phyloP scores from a whole-genome alignment of 75 land plant genomes.

The Selaginella moellendorffii region DNA sequence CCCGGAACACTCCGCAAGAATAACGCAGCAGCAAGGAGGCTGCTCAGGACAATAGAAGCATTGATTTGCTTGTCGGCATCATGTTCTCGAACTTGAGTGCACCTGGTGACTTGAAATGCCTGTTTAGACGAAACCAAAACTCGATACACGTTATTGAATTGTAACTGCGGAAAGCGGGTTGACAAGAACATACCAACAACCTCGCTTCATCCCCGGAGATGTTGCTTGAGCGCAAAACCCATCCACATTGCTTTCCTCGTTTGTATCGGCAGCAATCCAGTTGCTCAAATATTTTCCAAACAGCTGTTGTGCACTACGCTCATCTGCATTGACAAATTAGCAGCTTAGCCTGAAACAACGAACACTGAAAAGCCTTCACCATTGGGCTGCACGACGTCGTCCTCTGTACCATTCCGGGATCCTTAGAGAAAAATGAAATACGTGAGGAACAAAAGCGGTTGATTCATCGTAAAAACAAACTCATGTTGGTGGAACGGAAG shows the following conservation, averaged over 20 bases:
- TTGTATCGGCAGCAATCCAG: slow-evolving; percentile 28
- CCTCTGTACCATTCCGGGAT: no score
- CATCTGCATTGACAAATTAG: not conserved
- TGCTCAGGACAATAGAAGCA: no score
- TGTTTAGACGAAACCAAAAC: no score
- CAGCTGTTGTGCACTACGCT: slow-evolving; percentile 12
- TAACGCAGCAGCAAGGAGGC: no score
- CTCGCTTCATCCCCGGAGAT: slow-evolving; percentile 28
- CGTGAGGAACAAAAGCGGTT: not conserved
- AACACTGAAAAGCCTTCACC: slow-evolving; percentile 8
- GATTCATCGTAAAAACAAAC: not conserved
- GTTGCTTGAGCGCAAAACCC: slow-evolving; percentile 38
- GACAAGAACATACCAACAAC: no score
- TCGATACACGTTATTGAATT: no score
- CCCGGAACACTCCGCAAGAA: no score
- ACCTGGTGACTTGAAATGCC: no score
- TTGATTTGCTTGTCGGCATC: no score
- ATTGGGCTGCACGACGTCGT: slow-evolving; percentile 1
- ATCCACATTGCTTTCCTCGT: slow-evolving; percentile 32
- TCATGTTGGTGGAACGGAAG: slow-evolving; percentile 11
- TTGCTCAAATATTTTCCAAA: slow-evolving; percentile 21
- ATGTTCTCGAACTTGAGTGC: no score
- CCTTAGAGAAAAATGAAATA: slow-evolving; percentile 2
- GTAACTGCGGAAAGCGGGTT: no score
- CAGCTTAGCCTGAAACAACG: not conserved